These are phyloP conservation scores for Thelonectria blattea DNA, from an alignment of 2,329 filamentous ascomycete genomes.

Conservation along the genomic window DNA sequence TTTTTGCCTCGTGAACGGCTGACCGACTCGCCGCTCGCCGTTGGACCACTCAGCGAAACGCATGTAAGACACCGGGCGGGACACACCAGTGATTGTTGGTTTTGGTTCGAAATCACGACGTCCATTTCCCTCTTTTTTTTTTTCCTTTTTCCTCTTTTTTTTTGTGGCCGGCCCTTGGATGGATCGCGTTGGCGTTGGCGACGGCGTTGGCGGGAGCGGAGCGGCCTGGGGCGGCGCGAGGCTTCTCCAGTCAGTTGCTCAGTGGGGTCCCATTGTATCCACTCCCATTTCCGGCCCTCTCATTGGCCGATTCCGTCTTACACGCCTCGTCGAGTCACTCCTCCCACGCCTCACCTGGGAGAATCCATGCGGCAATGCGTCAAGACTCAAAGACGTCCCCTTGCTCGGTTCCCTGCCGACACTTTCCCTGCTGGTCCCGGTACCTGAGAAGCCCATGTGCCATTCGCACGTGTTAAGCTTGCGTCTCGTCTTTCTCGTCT, in stretches of 20 bases:
- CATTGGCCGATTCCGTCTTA: background rate
- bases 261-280: background rate
- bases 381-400: background rate
- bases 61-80: background rate
- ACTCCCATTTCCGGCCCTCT: background rate
- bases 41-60: background rate
- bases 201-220: conserved; percentile 20
- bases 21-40: background rate
- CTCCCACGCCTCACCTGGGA: background rate
- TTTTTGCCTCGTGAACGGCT: background rate
- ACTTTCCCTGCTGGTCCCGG: conserved; percentile 7
- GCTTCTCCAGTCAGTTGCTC: background rate
- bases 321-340: background rate
- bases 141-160: too few relatives aligned
- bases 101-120: background rate
- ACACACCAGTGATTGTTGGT: conserved; percentile 4
- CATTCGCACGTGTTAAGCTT: conserved; percentile 15
- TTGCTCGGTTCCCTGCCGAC: conserved; percentile 19
- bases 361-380: conserved; percentile 22
- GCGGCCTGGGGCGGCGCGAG: conserved; percentile 19
- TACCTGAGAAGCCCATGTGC: conserved; percentile 21
- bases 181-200: conserved; percentile 16
- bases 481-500: background rate
- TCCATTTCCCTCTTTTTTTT: too few relatives aligned
- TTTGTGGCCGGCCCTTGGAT: background rate